Conservation (phyloP, 208 protist genomes). For the Leishmania arabica region DNA sequence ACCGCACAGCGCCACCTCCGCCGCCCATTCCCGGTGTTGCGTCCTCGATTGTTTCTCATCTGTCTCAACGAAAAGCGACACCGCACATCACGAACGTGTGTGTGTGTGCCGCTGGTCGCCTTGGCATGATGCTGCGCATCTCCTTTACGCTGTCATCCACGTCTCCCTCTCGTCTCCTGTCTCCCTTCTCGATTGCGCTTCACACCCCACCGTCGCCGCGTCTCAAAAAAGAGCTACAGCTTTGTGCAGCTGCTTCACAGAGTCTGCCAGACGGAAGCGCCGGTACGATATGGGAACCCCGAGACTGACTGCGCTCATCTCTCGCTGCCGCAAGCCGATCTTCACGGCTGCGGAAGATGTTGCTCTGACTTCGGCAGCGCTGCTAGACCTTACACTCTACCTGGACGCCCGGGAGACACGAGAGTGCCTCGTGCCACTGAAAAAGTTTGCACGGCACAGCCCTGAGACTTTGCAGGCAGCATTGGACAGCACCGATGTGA, state of each 20-base stretch:
- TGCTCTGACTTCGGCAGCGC: conserved; percentile 26
- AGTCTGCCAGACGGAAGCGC: neutral
- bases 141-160: conserved; percentile 1
- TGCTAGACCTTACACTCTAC: conserved; percentile 50
- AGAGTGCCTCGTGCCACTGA: conserved; percentile 15
- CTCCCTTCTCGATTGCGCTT: neutral
- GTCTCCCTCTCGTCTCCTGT: neutral
- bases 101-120: neutral
- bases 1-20: neutral
- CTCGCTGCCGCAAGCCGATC: conserved; percentile 30
- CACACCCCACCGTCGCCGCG: neutral
- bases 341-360: conserved; percentile 51
- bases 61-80: neutral
- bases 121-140: neutral
- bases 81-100: neutral
- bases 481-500: conserved; percentile 7
- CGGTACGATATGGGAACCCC: neutral
- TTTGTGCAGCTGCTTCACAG: neutral
- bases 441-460: conserved; percentile 21
- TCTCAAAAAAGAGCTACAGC: neutral
- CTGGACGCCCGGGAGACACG: conserved; percentile 28
- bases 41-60: neutral
- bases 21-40: neutral
- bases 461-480: conserved; percentile 23
- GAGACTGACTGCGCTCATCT: conserved; percentile 16